Evolutionary conservation across 805 yeast genomes (phyloP), one percentile per base, ranked within the genome.

Genomic region (Lipomyces anomalus): DNA sequence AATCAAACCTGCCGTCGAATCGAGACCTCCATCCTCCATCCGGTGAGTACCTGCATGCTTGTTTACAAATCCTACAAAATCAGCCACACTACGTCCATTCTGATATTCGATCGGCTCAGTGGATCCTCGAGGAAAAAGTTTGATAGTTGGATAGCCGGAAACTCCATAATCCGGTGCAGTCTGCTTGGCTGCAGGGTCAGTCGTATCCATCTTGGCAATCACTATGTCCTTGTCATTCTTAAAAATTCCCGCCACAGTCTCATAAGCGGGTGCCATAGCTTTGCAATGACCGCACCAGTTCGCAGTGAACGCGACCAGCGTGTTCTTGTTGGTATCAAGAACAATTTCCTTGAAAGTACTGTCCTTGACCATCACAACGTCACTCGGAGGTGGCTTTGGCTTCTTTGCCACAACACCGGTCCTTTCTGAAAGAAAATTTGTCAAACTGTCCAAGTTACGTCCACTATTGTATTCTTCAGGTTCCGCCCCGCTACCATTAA

Each of bases 221-320:
- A 69, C 48, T 26, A 76, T 52, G 30, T 60, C 62, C 23, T 63
- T 68, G 17, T 64, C 72, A 18, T 54, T 55, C 36, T 65, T 71
- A 38, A 74, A 73, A 2, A 72, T 63, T n/a, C 63, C 59, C 4
- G 84, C 80, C 42, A 79, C 63, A 40, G 64, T 50, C 36, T 69
- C 73, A 67, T 77, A 76, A 6, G 61, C 63, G 2, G 83, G 82
- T 46, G 69, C 67, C 54, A 80, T 63, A 17, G 65, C 62, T 61
- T 74, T 69, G 65, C 85, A 80, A 58, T 75, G 72, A 18, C 68
- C 72, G 59, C 85, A 79, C 80, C 82, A 75, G 33, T 68, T 48
- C 13, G 82, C 78, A 4, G 84, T 74, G 56, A 82, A 75, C 1
- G 76, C 71, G 20, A 82, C 70, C 32, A 82, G 59, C 0, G 71